Base-by-base conservation (phyloP, 179 eudicot genomes). In the Pouteria campechiana region DNA sequence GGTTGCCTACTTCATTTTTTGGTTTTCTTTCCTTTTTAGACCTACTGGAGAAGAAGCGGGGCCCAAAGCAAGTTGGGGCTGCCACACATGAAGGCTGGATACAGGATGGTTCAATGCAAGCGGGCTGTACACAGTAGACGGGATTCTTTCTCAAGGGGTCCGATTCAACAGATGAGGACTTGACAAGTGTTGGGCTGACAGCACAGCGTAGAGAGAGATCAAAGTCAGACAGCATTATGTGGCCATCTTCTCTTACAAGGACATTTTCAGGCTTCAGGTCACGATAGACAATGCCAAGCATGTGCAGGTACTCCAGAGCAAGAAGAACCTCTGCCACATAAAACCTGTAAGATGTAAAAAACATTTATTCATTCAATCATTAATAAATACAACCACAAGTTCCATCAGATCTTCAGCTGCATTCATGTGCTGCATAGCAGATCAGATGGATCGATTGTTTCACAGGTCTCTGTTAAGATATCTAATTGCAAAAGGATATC, bases 211-310 rank as follows among this genome's bases (percentile, higher is more conserved):
- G 83, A 4, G 93, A 81, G 24, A 81, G 75, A 52, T 81, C 93
- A 43, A 81, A 81, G 52, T 81, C 93, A 0, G 93, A 78, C 12
- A 81, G 78, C 93, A 81, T 81, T 28, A 81, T 78, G 41, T 81
- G 93, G 7, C 93, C 93, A 14, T 81, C 93, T 41, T 81, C 93
- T 35, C 93, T 58, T 19, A 81, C 93, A 6, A 81, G 80, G 25
- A 81, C 86, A 12, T 81, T 81, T 52, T 81, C 93, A 4, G 93
- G 93, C 55, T 81, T 81, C 17, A 81, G 75, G 52, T 81, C 93
- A 27, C 93, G 93, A 38, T 81, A 81, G 15, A 81, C 73, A 36
- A 81, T 75, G 35, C 93, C 93, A 15, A 81, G 78, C 93, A 81
- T 81, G 63, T 81, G 93, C 8, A 81, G 83, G 69, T 81, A 81